Percentiles rank a stretch among this genome's conserved stretches.
Evolutionary conservation across 176 grass and related monocot species (phyloP).

Genomic region (Paspalum vaginatum): DNA sequence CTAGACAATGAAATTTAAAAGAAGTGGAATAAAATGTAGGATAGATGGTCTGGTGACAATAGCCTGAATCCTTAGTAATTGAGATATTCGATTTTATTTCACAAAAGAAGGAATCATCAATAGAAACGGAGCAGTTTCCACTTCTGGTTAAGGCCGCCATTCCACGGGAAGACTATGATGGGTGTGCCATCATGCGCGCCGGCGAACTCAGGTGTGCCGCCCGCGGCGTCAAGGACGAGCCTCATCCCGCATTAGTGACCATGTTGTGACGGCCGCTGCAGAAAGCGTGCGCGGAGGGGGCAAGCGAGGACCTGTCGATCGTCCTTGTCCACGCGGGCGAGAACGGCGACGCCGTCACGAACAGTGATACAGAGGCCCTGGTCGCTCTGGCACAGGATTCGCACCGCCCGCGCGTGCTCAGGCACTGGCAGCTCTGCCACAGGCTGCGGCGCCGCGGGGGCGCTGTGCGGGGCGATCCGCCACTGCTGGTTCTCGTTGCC

Average conservation of each 20-base stretch:
- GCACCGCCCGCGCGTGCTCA: neutral
- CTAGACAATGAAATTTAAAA: too few relatives aligned
- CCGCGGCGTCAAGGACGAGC: conserved; percentile 17
- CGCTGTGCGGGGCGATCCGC: conserved; percentile 27
- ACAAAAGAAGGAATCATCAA: too few relatives aligned
- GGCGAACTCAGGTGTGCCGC: neutral
- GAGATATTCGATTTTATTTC: too few relatives aligned
- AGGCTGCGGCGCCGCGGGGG: neutral
- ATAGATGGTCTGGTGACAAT: too few relatives aligned
- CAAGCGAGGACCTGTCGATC: neutral
- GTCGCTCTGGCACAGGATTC: conserved; percentile 29
- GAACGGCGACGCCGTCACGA: conserved; percentile 27
- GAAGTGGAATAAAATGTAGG: too few relatives aligned
- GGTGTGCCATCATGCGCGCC: too few relatives aligned
- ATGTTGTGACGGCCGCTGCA: too few relatives aligned
- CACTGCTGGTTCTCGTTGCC: conserved; percentile 57
- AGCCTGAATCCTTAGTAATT: too few relatives aligned
- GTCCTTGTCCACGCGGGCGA: neutral
- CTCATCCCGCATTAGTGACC: too few relatives aligned
- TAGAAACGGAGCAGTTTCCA: neutral
- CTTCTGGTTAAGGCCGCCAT: neutral
- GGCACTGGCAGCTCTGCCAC: neutral
- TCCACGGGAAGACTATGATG: conserved; percentile 7
- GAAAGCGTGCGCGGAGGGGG: neutral
- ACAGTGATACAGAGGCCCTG: conserved; percentile 6